Conservation (phyloP, 2,329 filamentous ascomycete species). For the Diplodia seriata region DNA sequence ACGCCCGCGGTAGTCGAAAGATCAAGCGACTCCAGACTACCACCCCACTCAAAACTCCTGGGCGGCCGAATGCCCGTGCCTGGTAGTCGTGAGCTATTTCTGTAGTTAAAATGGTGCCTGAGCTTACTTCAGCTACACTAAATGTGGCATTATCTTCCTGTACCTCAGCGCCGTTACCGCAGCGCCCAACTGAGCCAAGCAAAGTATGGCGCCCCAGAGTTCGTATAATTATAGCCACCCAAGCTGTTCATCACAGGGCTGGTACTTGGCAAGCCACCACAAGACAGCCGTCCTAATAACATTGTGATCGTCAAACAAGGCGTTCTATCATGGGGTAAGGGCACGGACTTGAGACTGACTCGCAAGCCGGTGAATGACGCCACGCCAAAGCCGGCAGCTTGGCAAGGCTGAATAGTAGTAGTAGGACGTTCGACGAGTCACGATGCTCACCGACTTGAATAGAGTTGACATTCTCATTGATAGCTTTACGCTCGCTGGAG, state of each 20-base stretch:
- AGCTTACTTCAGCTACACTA: neutral
- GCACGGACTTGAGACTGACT: neutral
- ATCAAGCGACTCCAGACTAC: too few relatives aligned
- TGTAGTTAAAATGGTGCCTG: neutral
- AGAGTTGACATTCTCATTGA: neutral
- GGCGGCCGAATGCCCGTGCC: rapidly evolving
- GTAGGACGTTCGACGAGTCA: neutral
- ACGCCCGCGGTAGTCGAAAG: too few relatives aligned
- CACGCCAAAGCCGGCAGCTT: neutral
- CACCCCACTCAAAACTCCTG: too few relatives aligned
- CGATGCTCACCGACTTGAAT: neutral
- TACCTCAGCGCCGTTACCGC: neutral
- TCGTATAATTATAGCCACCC: neutral
- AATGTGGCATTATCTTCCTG: neutral
- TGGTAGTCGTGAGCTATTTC: neutral
- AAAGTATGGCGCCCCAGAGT: neutral
- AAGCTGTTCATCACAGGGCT: neutral
- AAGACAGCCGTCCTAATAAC: neutral
- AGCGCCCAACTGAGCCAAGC: neutral
- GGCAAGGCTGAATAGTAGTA: neutral
- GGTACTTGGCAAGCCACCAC: neutral
- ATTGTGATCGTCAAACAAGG: neutral
- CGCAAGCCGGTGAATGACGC: neutral
- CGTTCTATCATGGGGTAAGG: neutral
- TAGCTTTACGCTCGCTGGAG: too few relatives aligned